Evolutionary conservation across 495 filamentous ascomycete species (phyloP).

Genomic region (Penicillium ochrochloron): DNA sequence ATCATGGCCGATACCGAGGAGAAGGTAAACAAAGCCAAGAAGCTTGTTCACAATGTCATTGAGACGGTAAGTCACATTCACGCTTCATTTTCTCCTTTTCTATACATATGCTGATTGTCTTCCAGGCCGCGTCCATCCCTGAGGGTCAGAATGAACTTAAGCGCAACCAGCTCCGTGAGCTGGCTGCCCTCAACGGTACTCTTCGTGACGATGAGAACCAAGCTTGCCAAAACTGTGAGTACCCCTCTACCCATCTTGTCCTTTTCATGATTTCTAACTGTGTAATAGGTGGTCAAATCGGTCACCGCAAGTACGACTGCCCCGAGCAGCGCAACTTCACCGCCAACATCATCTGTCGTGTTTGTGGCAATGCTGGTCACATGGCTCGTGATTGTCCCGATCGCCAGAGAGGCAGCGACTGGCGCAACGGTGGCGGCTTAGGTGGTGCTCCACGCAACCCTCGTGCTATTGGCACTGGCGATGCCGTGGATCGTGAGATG

Average conservation of each 20-base stretch:
- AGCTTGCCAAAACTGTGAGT: constrained; percentile 95
- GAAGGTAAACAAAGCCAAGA: constrained; percentile 97
- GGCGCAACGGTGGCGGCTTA: constrained; percentile 71
- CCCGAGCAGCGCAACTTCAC: constrained; percentile 98
- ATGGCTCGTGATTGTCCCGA: constrained; percentile 95
- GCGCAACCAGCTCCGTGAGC: constrained; percentile 95
- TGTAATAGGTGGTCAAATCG: constrained; percentile 81
- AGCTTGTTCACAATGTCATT: constrained; percentile 95
- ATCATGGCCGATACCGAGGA: constrained; percentile 99
- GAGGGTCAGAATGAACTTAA: constrained; percentile 99
- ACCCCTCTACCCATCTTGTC: constrained; percentile 4
- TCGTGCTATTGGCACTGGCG: constrained; percentile 73
- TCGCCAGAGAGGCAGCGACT: constrained; percentile 84
- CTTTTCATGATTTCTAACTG: constrained; percentile 13
- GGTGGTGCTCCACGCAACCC: constrained; percentile 46
- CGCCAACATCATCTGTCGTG: constrained; percentile 97
- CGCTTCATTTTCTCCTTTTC: not conserved
- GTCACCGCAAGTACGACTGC: constrained; percentile 98
- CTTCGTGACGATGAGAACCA: constrained; percentile 99
- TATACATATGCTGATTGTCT: not conserved
- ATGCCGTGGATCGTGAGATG: constrained; percentile 92
- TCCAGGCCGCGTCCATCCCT: constrained; percentile 92
- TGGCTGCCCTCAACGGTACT: constrained; percentile 96
- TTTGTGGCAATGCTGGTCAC: constrained; percentile 93
- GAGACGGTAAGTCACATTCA: constrained; percentile 75